Evolutionary conservation across 495 filamentous ascomycete genomes (phyloP), one percentile per base, ranked within the genome.

Genomic region (Parathielavia hyrcaniae): DNA sequence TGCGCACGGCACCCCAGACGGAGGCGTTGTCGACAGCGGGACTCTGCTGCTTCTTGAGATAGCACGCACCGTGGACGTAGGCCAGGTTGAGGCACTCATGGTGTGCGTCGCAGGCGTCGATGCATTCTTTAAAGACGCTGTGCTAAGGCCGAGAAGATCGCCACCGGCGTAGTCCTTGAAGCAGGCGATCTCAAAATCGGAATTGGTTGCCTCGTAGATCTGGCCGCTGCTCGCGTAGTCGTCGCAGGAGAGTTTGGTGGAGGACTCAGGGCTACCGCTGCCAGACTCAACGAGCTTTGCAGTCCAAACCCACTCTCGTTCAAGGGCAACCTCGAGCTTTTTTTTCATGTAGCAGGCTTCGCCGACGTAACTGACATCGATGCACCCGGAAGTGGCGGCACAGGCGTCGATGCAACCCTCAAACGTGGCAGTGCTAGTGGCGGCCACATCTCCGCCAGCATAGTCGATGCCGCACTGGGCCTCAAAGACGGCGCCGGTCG

Each of bases 351-450:
- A 57, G 45, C 54, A 57, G 16, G 17, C 14, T 6, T 38, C 34
- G 12, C 36, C 45, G 2, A 38, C 35, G 22, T 43, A 57, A 11
- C 35, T 43, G 12, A 58, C 55, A n/a, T 58, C 55, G 23, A 58
- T 32, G 30, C 55, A 58, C 2, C 48, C 47, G 9, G 22, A 2
- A 12, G 22, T 58, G 20, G n/a, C 8, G 3, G 11, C 55, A 20
- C 55, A 58, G 20, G 38, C 13, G 22, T 58, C 48, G 41, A 58
- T 58, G 23, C 55, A 58, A 6, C 16, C 30, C 12, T 32, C 47
- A 36, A 58, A 58, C 2, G 36, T 58, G 16, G 14, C 38, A 8
- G 38, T 38, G 36, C n/a, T 39, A 20, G 36, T 19, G 6, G 14
- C 13, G 26, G 30, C 7, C 30, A 50, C 5, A n/a, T 50, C 47